Evolutionary conservation across 108 stramenopile genomes (phyloP).

Genomic region (Hondaea fermentalgiana): DNA sequence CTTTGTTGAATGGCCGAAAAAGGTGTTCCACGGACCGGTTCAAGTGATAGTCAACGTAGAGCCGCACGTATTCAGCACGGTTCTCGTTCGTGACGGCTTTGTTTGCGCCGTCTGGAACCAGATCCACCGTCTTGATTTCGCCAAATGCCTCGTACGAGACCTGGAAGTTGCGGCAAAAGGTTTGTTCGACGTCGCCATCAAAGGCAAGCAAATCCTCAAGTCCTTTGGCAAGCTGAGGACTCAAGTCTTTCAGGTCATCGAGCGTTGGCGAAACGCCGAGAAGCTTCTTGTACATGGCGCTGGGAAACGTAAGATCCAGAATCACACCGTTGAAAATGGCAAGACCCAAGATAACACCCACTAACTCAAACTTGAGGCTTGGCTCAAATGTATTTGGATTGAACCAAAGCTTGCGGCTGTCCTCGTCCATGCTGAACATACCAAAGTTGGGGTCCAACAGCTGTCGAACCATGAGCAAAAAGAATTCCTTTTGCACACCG

Average conservation of each 20-base stretch:
- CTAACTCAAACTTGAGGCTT: not conserved
- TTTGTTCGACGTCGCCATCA: conserved; percentile 67
- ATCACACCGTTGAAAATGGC: conserved; percentile 81
- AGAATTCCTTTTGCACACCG: conserved; percentile 85
- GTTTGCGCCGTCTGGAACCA: conserved; percentile 66
- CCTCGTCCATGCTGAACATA: conserved; percentile 66
- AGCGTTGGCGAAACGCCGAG: conserved; percentile 35
- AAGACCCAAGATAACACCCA: conserved; percentile 58
- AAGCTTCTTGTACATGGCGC: conserved; percentile 74
- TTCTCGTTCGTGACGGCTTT: conserved; percentile 70
- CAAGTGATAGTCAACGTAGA: conserved; percentile 70
- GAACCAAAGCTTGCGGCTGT: conserved; percentile 67
- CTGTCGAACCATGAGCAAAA: conserved; percentile 65
- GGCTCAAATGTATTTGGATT: conserved; percentile 34
- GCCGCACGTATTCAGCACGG: conserved; percentile 73
- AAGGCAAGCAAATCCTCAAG: conserved; percentile 69
- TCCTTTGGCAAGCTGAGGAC: conserved; percentile 58
- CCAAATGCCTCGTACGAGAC: conserved; percentile 53
- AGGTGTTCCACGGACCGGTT: conserved; percentile 21
- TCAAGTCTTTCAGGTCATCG: conserved; percentile 64
- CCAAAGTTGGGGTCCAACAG: conserved; percentile 73
- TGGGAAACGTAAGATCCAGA: conserved; percentile 73
- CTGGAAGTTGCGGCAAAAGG: conserved; percentile 73
- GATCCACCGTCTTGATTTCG: conserved; percentile 57
- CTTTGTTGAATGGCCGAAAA: conserved; percentile 34